These are phyloP conservation scores for Voacanga thouarsii DNA, from an alignment of 257 asterid genomes.

Conservation along the genomic window DNA sequence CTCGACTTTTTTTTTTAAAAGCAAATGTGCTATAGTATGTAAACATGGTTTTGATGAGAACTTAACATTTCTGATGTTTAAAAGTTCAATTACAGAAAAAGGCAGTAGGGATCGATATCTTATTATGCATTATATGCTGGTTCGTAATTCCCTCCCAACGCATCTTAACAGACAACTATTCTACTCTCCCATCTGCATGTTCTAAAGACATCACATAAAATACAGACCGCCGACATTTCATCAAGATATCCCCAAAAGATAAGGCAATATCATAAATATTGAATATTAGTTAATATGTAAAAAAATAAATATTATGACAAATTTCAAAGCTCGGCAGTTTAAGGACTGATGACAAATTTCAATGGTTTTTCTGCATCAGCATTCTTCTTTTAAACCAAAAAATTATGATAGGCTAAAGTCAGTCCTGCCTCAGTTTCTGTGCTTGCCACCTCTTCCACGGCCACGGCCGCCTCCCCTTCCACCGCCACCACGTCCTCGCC, in stretches of 20 bases:
- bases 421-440: constrained; percentile 10
- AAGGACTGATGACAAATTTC: neutral
- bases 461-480: constrained; percentile 44
- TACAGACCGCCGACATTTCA: neutral
- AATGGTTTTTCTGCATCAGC: neutral
- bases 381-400: neutral
- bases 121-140: too few relatives aligned
- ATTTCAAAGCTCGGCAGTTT: neutral
- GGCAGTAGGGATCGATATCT: too few relatives aligned
- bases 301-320: neutral
- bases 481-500: constrained; percentile 58
- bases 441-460: constrained; percentile 60
- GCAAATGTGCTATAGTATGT: too few relatives aligned
- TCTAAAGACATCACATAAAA: neutral
- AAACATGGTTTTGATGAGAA: neutral
- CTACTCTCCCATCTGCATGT: too few relatives aligned
- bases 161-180: too few relatives aligned
- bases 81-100: too few relatives aligned
- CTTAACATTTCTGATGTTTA: neutral
- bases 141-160: too few relatives aligned
- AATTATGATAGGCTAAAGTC: neutral
- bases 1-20: too few relatives aligned
- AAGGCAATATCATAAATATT: neutral
- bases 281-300: too few relatives aligned
- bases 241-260: neutral